phyloP scores from a whole-genome alignment of 2,329 filamentous ascomycete genomes.

The Arachnopeziza araneosa region DNA sequence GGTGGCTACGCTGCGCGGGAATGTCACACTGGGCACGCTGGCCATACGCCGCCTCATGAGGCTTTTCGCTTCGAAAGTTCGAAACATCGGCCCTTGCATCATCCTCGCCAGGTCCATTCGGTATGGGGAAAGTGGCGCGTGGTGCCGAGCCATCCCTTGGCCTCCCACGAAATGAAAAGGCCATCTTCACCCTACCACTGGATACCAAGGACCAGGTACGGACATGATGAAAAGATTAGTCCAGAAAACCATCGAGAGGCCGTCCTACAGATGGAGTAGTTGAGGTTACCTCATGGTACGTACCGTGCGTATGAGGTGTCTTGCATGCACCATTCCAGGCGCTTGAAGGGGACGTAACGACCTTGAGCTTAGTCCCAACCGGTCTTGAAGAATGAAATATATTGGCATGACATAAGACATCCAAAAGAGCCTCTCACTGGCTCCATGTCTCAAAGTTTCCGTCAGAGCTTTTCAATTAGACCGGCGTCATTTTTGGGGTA shows the following conservation, averaged over 20 bases:
- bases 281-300: neutral
- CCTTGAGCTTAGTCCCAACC: neutral
- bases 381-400: neutral
- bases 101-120: neutral
- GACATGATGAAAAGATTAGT: neutral
- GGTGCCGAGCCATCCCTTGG: neutral
- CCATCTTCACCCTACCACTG: neutral
- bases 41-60: neutral
- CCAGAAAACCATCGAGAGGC: neutral
- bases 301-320: neutral
- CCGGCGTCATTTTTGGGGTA: neutral
- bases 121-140: neutral
- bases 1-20: neutral
- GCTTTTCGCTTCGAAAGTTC: neutral
- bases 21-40: neutral
- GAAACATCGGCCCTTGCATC: neutral
- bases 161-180: neutral
- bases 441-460: neutral
- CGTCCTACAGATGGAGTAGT: neutral
- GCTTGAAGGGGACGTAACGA: neutral
- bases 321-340: neutral
- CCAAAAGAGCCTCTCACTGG: neutral
- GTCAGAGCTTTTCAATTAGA: neutral
- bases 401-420: neutral
- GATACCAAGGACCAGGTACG: neutral